Conservation (phyloP, 345 rosid genomes). For the Rhizophora apiculata region DNA sequence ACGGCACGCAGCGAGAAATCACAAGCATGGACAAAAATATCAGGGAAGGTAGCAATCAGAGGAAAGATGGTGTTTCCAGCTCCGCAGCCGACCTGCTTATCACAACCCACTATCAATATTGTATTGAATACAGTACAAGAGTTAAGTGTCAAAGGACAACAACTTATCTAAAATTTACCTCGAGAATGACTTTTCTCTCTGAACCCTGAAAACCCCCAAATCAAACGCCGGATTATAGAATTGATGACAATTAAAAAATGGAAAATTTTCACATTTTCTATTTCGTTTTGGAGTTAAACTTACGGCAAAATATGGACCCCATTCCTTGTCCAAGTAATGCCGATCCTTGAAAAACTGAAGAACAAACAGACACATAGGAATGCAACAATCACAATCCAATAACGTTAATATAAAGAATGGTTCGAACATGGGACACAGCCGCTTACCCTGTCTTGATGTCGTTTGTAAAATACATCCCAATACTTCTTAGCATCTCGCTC, state of each 20-base stretch:
- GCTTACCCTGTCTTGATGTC: constrained; percentile 67
- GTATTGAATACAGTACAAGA: background rate
- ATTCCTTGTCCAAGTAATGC: constrained; percentile 93
- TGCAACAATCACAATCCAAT: background rate
- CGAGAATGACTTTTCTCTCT: constrained; percentile 52
- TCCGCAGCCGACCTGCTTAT: constrained; percentile 82
- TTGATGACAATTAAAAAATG: background rate
- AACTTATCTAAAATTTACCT: constrained; percentile 41
- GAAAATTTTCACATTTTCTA: background rate
- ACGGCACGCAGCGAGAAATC: constrained; percentile 90
- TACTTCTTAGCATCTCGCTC: constrained; percentile 84
- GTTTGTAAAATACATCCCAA: constrained; percentile 86
- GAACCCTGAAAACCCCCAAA: constrained; percentile 39
- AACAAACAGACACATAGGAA: constrained; percentile 1
- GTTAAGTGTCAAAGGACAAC: constrained; percentile 4
- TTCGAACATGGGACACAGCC: background rate
- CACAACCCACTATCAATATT: constrained; percentile 4
- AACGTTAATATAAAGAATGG: background rate
- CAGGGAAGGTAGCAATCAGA: constrained; percentile 65
- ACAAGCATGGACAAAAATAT: constrained; percentile 78
- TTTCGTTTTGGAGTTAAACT: constrained; percentile 23
- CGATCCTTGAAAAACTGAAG: constrained; percentile 87
- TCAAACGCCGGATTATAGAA: background rate
- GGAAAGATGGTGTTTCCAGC: constrained; percentile 92
- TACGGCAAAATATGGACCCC: constrained; percentile 76